These are phyloP conservation scores for Hypoxylon sp. DNA, from an alignment of 2,329 filamentous ascomycete species.

Conservation along the genomic window DNA sequence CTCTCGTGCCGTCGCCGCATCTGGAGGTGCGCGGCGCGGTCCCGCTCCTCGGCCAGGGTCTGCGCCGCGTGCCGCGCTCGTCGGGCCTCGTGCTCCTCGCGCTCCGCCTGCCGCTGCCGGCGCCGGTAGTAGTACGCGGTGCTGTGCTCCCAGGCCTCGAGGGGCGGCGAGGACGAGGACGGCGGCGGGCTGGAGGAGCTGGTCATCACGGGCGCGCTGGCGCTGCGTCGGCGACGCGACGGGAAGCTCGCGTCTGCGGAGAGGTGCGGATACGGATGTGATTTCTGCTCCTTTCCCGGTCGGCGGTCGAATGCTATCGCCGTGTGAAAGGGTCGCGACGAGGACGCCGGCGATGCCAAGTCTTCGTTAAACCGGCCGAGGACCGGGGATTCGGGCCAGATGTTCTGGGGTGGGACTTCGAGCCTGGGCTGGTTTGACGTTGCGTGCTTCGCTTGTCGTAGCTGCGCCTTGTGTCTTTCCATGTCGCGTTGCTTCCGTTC, in stretches of 20 bases:
- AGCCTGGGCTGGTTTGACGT: conserved; percentile 8
- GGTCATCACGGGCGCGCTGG: conserved; percentile 9
- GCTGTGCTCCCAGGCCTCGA: conserved; percentile 16
- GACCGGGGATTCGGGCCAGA: conserved; percentile 18
- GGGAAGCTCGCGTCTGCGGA: conserved; percentile 6
- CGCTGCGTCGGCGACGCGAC: conserved; percentile 11
- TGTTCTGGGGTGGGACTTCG: neutral
- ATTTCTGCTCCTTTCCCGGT: conserved; percentile 19
- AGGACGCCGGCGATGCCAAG: neutral
- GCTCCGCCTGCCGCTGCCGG: conserved; percentile 29
- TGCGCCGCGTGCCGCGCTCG: conserved; percentile 41
- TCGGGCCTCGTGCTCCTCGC: conserved; percentile 28
- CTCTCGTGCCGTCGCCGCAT: conserved; percentile 52
- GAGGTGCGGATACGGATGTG: conserved; percentile 12
- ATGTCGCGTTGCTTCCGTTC: conserved; percentile 41
- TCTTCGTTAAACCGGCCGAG: conserved; percentile 15
- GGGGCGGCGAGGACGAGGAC: conserved; percentile 10
- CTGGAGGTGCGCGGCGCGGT: conserved; percentile 43
- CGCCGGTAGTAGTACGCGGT: conserved; percentile 30
- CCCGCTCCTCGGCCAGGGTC: conserved; percentile 32
- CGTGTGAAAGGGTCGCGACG: conserved; percentile 3
- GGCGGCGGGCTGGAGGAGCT: conserved; percentile 29
- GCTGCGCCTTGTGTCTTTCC: conserved; percentile 27
- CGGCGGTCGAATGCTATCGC: conserved; percentile 22
- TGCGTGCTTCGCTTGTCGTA: conserved; percentile 8